phyloP scores from a whole-genome alignment of 768 basidiomycete species.

The Termitomyces sp. region DNA sequence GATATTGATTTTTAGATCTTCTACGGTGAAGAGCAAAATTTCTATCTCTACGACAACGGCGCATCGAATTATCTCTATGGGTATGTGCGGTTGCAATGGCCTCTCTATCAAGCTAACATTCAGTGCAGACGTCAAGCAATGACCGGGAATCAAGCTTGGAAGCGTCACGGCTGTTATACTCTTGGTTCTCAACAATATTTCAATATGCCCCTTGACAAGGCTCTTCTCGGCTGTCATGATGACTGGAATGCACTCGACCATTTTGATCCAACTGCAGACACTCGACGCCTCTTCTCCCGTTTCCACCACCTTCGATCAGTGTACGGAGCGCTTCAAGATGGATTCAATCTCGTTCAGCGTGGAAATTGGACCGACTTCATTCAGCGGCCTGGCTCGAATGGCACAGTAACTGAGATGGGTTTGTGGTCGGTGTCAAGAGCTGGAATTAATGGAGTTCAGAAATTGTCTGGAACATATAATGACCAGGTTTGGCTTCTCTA shows the following conservation, averaged over 20 bases:
- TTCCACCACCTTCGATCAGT: constrained; percentile 62
- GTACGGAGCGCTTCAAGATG: constrained; percentile 79
- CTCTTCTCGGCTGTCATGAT: constrained; percentile 79
- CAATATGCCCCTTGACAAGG: constrained; percentile 82
- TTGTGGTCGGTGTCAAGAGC: constrained; percentile 78
- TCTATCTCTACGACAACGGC: constrained; percentile 84
- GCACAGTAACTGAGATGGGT: constrained; percentile 78
- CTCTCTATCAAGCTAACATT: neutral
- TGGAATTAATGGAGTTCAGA: constrained; percentile 54
- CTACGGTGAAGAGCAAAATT: constrained; percentile 91
- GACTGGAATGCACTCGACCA: constrained; percentile 93
- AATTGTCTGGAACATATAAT: constrained; percentile 48
- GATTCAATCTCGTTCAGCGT: constrained; percentile 75
- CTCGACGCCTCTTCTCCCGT: constrained; percentile 66
- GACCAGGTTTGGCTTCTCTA: constrained; percentile 82
- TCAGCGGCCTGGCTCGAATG: constrained; percentile 80
- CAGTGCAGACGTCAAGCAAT: constrained; percentile 80
- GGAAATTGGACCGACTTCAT: constrained; percentile 84
- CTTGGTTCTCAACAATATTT: constrained; percentile 91
- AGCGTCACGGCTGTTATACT: constrained; percentile 87
- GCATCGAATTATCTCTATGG: constrained; percentile 90
- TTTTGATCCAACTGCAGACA: constrained; percentile 84
- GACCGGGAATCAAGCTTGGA: constrained; percentile 81
- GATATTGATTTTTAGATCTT: constrained; percentile 40
- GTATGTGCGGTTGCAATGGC: constrained; percentile 29